Evolutionary conservation across 495 filamentous ascomycete genomes (phyloP), one percentile per base, ranked within the genome.

Genomic region (Neurospora terricola): DNA sequence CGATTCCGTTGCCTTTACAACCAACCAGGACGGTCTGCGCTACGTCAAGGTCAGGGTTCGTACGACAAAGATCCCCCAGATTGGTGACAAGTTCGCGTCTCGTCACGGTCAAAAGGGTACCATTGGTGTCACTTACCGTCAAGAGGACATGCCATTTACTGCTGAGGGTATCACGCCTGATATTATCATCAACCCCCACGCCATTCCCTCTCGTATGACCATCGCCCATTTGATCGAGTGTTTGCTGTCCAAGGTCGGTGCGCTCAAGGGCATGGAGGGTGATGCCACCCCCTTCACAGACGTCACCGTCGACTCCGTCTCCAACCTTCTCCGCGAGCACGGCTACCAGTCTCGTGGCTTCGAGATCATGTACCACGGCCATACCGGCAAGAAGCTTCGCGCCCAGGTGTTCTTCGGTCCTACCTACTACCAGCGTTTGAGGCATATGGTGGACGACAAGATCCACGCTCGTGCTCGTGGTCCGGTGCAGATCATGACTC

Each of bases 361-460:
- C 77, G 96, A 99, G 83, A 88, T 98, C 79, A 95, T 99, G 95
- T 98, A 96, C 84, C 96, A 98, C 80, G 96, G 96, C 18, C 94
- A 98, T 83, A 98, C 96, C 3, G 96, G 96, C 45, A 88, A 89
- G 71, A 99, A 98, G 87, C 83, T 98, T 45, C 90, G 92, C 37
- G 92, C 94, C 7, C 96, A 99, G 82, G 91, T 98, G 38, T 99
- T 98, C 88, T 86, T 99, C 66, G 96, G 96, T 27, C 96, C 96
- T 2, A 99, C 96, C 2, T 99, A 99, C 86, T 99, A 99, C 85
- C 96, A 99, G 84, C 94, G 96, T 82, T 87, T 99, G 71, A 88
- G 96, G 70, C 96, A 99, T 83, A 99, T 99, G 96, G 96, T 99
- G 74, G 96, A 99, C 81, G 96, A 99, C 84, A 99, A 99, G 89